Evolutionary conservation across 1,139 yeast genomes (phyloP).

Genomic region (Arxiozyma heterogenica): DNA sequence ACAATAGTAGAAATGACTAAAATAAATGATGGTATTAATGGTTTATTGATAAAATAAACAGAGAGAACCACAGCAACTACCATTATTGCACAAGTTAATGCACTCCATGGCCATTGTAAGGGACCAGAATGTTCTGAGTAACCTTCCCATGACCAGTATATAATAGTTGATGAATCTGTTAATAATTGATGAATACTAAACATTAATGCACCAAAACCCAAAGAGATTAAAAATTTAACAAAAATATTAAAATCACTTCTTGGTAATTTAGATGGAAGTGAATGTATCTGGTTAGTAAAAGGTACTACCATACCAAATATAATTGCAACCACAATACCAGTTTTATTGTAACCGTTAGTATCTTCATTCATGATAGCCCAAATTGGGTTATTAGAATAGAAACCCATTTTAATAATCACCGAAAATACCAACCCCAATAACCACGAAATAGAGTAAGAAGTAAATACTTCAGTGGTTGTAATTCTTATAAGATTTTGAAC

Average conservation of each 20-base stretch:
- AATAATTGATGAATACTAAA: conserved; percentile 68
- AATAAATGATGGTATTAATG: conserved; percentile 26
- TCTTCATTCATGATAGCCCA: conserved; percentile 90
- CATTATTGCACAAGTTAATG: conserved; percentile 53
- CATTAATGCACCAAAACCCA: conserved; percentile 71
- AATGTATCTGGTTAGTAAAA: conserved; percentile 20
- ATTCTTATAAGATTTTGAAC: conserved; percentile 49
- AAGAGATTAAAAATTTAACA: conserved; percentile 28
- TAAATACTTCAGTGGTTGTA: conserved; percentile 28
- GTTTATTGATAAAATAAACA: conserved; percentile 22
- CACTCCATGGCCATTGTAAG: conserved; percentile 81
- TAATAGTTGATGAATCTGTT: conserved; percentile 75
- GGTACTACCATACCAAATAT: conserved; percentile 50
- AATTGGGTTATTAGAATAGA: conserved; percentile 80
- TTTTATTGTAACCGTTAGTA: conserved; percentile 78
- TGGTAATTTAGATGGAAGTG: conserved; percentile 7
- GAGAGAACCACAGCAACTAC: conserved; percentile 44
- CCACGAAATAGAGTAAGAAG: conserved; percentile 48
- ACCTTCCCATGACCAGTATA: conserved; percentile 93
- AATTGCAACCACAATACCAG: conserved; percentile 63
- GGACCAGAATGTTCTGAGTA: conserved; percentile 75
- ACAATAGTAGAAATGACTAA: conserved; percentile 38
- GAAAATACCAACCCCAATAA: conserved; percentile 65
- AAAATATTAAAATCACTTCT: conserved; percentile 1
- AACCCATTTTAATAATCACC: conserved; percentile 63